Conservation (phyloP, 208 protist species). For the Leishmania amazonensis region DNA sequence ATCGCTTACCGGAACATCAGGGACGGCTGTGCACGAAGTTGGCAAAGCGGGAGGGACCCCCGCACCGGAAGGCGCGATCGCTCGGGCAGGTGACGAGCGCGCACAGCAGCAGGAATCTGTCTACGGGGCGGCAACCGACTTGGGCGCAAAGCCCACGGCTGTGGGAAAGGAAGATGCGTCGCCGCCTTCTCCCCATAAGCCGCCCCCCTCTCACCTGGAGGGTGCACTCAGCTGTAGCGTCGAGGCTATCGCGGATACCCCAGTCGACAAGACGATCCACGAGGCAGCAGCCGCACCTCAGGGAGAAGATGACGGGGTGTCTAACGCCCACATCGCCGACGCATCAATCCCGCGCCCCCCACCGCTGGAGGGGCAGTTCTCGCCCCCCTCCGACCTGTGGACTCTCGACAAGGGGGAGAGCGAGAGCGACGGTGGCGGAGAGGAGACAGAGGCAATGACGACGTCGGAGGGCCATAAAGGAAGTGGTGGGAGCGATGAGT, state of each 20-base stretch:
- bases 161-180: not conserved
- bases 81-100: not conserved
- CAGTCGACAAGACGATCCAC: not conserved
- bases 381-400: constrained; percentile 14
- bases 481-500: not conserved
- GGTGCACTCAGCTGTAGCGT: not conserved
- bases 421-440: not conserved
- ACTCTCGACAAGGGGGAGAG: constrained; percentile 22
- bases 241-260: not conserved
- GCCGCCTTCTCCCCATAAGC: not conserved
- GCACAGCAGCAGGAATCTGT: not conserved
- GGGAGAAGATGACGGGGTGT: not conserved
- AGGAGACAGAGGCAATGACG: not conserved
- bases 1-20: not conserved
- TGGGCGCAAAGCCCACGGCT: not conserved
- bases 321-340: not conserved
- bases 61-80: not conserved
- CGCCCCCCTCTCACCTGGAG: not conserved
- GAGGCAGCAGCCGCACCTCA: not conserved
- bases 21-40: not conserved
- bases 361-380: not conserved
- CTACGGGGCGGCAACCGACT: not conserved
- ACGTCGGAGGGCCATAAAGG: not conserved
- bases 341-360: not conserved
- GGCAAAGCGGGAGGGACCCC: not conserved